These are phyloP conservation scores for Apiospora marii DNA, from an alignment of 2,329 filamentous ascomycete species.

Conservation along the genomic window DNA sequence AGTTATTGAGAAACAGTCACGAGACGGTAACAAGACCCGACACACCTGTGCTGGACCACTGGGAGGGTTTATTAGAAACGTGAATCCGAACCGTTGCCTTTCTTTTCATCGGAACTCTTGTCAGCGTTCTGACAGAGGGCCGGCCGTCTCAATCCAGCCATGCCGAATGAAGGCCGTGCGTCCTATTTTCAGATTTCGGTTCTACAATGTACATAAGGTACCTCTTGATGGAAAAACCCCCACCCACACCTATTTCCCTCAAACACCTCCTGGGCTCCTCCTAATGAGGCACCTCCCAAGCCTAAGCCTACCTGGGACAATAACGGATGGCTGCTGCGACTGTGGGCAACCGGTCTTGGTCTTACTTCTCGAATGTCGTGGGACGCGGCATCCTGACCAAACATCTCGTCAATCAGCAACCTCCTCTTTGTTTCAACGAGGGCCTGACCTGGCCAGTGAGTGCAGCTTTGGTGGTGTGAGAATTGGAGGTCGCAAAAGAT, in stretches of 20 bases:
- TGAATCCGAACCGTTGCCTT: neutral
- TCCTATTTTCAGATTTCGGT: neutral
- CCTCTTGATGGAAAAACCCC: neutral
- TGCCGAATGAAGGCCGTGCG: constrained; percentile 6
- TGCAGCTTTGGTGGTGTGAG: neutral
- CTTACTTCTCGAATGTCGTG: neutral
- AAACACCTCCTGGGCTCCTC: neutral
- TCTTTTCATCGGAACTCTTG: constrained; percentile 4
- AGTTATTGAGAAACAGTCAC: neutral
- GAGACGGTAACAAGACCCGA: constrained; percentile 8
- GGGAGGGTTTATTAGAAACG: neutral
- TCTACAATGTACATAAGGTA: neutral
- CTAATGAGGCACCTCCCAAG: neutral
- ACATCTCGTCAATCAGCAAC: constrained; percentile 13
- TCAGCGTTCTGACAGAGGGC: neutral
- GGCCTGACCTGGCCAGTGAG: neutral
- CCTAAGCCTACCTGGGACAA: constrained; percentile 10
- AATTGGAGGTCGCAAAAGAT: neutral
- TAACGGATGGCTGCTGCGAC: neutral
- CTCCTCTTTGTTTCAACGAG: neutral
- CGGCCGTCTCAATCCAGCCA: neutral
- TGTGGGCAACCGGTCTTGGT: neutral
- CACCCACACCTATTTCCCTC: constrained; percentile 17
- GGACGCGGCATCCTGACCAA: neutral
- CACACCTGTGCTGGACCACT: neutral